A percentile compares a stretch with the other conserved stretches of the same genome.
Conservation (phyloP, 805 yeast species). For the Jamesozyma rosinii region DNA sequence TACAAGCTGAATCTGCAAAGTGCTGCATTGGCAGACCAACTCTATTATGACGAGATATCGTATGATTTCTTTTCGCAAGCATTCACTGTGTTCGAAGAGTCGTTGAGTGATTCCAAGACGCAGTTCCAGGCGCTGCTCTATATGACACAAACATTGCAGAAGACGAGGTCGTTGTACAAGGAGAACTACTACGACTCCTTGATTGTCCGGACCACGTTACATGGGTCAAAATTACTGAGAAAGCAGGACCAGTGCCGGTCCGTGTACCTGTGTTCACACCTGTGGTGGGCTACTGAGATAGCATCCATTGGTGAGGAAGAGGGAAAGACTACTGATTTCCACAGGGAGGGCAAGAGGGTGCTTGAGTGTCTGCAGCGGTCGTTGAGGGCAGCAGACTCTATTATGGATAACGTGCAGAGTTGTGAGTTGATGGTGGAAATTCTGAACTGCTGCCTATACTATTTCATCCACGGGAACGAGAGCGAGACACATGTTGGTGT, state of each 20-base stretch:
- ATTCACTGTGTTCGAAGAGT: slow-evolving; percentile 71
- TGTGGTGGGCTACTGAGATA: slow-evolving; percentile 86
- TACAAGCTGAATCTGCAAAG: slow-evolving; percentile 48
- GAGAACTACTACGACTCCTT: slow-evolving; percentile 52
- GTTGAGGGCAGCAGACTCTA: slow-evolving; percentile 84
- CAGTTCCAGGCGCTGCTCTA: slow-evolving; percentile 46
- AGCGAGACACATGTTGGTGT: slow-evolving; percentile 42
- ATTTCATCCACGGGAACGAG: slow-evolving; percentile 42
- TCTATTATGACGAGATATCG: slow-evolving; percentile 57
- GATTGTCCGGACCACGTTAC: slow-evolving; percentile 76
- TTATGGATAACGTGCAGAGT: slow-evolving; percentile 62
- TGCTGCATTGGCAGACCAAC: slow-evolving; percentile 74
- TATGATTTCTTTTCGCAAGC: slow-evolving; percentile 87
- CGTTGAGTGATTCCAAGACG: slow-evolving; percentile 42
- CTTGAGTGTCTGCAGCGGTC: slow-evolving; percentile 87
- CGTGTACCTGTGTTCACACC: slow-evolving; percentile 72
- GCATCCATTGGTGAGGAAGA: slow-evolving; percentile 38
- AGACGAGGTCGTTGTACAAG: slow-evolving; percentile 40
- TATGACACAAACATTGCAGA: slow-evolving; percentile 43
- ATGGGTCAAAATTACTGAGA: slow-evolving; percentile 79
- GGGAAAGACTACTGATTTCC: slow-evolving; percentile 33
- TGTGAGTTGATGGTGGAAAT: slow-evolving; percentile 83
- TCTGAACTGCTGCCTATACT: slow-evolving; percentile 74
- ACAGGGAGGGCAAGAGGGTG: slow-evolving; percentile 58
- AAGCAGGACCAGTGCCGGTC: slow-evolving; percentile 94